Evolutionary conservation across 2,329 filamentous ascomycete genomes (phyloP), one percentile per base, ranked within the genome.

Genomic region (Colletotrichum theobromicola): DNA sequence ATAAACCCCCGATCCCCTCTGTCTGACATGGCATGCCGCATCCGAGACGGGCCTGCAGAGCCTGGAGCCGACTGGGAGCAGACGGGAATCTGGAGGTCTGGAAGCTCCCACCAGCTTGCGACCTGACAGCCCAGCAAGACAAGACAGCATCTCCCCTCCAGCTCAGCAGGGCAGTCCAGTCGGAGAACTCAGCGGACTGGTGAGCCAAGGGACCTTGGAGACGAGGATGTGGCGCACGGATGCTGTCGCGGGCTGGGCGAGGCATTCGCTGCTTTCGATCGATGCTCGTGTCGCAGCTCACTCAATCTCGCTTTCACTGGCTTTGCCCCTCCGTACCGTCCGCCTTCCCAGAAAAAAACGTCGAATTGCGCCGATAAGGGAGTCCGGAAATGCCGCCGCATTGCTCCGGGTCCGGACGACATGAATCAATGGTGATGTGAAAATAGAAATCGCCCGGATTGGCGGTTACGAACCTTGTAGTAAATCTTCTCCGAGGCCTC

Each of bases 401-500:
- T 63, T 57, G 67, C 46, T 55, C 63, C 42, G 63, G 46, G 65
- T 28, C 62, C 28, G 58, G 55, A 60, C 57, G 46, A 58, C 30
- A 66, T 28, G 21, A 37, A 55, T 32, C 72, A 32, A 77, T 35
- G 42, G 65, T 67, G 62, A 64, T 30, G 67, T 69, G 72, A 69
- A 64, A 72, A 73, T 62, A 24, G 24, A 74, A 74, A 68, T 50
- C 62, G 65, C 63, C 70, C 53, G 37, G 34, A 64, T 68, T 53
- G 69, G 58, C 58, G 18, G 57, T 35, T 60, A 87, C 88, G 79
- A 88, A 98, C 96, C 95, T 99, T 99, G 92, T 98, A 99, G 82
- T 93, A 93, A 79, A 98, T 93, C 87, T 97, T 98, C 77, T 93
- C 87, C 63, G 88, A 86, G 18, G 88, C 86, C 70, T 91, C 87